These are phyloP conservation scores for Kodamaea kaohsiungensis DNA, from an alignment of 805 yeast genomes.

Conservation along the genomic window DNA sequence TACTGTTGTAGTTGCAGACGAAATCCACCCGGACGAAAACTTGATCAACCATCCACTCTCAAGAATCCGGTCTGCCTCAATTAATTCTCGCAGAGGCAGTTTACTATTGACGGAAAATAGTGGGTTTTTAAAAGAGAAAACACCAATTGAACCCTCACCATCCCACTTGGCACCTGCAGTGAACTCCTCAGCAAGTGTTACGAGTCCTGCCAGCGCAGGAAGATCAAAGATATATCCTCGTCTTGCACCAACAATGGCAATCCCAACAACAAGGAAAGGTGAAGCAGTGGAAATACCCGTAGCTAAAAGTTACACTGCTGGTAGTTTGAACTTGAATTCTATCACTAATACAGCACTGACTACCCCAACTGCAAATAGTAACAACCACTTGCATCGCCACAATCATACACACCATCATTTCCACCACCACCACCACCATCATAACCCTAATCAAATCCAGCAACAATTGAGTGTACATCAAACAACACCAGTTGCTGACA, in stretches of 20 bases:
- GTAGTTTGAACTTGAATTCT: slow-evolving; percentile 19
- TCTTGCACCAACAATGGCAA: slow-evolving; percentile 59
- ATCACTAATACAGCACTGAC: slow-evolving; percentile 7
- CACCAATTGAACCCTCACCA: slow-evolving; percentile 2
- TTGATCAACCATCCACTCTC: slow-evolving; percentile 28
- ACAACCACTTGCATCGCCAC: slow-evolving; percentile 5
- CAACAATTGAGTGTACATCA: slow-evolving; percentile 4
- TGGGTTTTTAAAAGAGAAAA: slow-evolving; percentile 13
- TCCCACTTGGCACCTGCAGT: neutral
- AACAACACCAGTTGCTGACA: slow-evolving; percentile 17
- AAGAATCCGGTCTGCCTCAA: slow-evolving; percentile 30
- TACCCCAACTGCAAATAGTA: slow-evolving; percentile 7
- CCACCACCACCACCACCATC: slow-evolving; percentile 9
- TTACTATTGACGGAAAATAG: slow-evolving; percentile 6
- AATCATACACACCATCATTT: slow-evolving; percentile 7
- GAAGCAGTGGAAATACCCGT: slow-evolving; percentile 74
- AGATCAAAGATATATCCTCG: slow-evolving; percentile 20
- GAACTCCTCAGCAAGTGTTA: neutral
- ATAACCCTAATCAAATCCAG: slow-evolving; percentile 4
- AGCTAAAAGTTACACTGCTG: slow-evolving; percentile 23
- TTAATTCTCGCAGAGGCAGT: slow-evolving; percentile 26
- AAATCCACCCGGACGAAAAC: slow-evolving; percentile 16
- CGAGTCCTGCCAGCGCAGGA: neutral
- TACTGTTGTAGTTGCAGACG: slow-evolving; percentile 2
- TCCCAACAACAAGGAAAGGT: slow-evolving; percentile 78